Conservation (phyloP, 2,329 filamentous ascomycete genomes). For the Lachnellula hyalina region DNA sequence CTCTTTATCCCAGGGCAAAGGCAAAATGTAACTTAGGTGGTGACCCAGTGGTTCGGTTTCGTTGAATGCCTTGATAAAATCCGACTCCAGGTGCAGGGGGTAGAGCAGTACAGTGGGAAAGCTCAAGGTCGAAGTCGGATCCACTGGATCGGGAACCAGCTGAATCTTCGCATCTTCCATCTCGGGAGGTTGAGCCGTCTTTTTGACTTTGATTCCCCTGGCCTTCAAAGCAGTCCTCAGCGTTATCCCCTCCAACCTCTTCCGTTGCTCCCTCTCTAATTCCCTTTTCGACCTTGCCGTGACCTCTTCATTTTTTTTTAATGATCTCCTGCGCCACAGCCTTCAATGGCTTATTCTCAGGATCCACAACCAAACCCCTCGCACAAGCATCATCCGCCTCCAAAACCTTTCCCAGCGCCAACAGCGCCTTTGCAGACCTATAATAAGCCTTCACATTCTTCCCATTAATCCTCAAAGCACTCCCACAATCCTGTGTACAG, state of each 20-base stretch:
- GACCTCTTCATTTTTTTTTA: slow-evolving; percentile 51
- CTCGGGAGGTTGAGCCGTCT: slow-evolving; percentile 69
- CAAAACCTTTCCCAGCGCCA: slow-evolving; percentile 69
- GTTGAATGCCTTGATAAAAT: slow-evolving; percentile 83
- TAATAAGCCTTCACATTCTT: slow-evolving; percentile 87
- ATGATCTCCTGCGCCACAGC: slow-evolving; percentile 58
- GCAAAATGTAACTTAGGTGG: slow-evolving; percentile 81
- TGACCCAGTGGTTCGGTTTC: slow-evolving; percentile 71
- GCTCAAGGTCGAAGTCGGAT: slow-evolving; percentile 63
- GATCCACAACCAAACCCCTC: slow-evolving; percentile 68
- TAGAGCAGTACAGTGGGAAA: slow-evolving; percentile 85
- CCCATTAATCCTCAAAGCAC: slow-evolving; percentile 72
- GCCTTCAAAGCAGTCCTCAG: slow-evolving; percentile 62
- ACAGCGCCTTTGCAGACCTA: slow-evolving; percentile 71
- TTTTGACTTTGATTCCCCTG: slow-evolving; percentile 63
- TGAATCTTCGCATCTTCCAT: slow-evolving; percentile 76
- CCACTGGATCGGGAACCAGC: slow-evolving; percentile 66
- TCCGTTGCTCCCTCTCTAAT: slow-evolving; percentile 48
- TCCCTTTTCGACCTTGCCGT: slow-evolving; percentile 52
- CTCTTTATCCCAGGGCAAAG: slow-evolving; percentile 75
- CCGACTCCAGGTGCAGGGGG: slow-evolving; percentile 72
- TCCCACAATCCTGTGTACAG: slow-evolving; percentile 78
- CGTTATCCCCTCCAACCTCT: slow-evolving; percentile 52
- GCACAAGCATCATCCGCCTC: slow-evolving; percentile 78
- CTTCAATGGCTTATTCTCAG: slow-evolving; percentile 61